A percentile compares a stretch with the other conserved stretches of the same genome.
These are phyloP conservation scores for Aegilops longissima DNA, from an alignment of 176 grass and related monocot genomes.

Conservation along the genomic window DNA sequence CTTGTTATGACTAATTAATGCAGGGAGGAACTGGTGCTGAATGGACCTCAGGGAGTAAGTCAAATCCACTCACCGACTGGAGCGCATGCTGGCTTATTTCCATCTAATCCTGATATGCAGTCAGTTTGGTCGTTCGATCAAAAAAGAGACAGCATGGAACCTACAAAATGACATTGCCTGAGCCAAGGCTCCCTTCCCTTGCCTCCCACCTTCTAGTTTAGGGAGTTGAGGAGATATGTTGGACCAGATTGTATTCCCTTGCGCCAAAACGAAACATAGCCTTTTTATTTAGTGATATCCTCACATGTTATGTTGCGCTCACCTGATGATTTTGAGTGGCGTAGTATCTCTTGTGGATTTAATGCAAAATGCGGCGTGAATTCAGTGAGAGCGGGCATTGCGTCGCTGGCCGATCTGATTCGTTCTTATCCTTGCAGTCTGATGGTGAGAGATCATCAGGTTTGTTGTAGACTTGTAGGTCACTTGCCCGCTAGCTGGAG, in stretches of 20 bases:
- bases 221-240: conserved; percentile 34
- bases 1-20: conserved; percentile 11
- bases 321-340: conserved; percentile 8
- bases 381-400: not conserved
- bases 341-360: conserved; percentile 13
- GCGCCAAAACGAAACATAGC: conserved; percentile 27
- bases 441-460: not conserved
- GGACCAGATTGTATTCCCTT: conserved; percentile 40
- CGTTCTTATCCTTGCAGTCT: not conserved
- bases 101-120: conserved; percentile 64
- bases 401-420: not conserved
- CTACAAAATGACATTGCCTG: conserved; percentile 29
- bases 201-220: conserved; percentile 41
- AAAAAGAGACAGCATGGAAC: conserved; percentile 50
- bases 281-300: conserved; percentile 36
- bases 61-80: conserved; percentile 35
- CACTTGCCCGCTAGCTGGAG: not conserved
- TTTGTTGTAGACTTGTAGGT: not conserved
- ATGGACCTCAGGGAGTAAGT: conserved; percentile 48
- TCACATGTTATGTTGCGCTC: conserved; percentile 11
- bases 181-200: conserved; percentile 30
- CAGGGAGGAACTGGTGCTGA: conserved; percentile 52
- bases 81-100: conserved; percentile 51
- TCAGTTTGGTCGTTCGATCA: conserved; percentile 81
- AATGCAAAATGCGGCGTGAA: not conserved